Conservation (phyloP, 2,329 filamentous ascomycete species). For the Aspergillus thermomutatus region DNA sequence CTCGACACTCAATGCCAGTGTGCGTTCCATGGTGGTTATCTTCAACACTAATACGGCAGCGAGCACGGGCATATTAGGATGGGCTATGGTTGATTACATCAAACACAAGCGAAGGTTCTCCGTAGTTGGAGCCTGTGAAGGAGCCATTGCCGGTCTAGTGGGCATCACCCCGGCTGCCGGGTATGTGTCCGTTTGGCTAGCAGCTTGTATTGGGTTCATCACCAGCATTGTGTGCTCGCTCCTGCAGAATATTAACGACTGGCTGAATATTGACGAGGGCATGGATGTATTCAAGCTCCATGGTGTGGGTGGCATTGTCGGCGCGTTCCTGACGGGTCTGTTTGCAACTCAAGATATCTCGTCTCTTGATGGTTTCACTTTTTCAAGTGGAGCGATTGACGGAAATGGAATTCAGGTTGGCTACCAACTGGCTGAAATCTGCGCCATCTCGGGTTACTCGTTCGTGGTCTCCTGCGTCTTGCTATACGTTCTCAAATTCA, state of each 20-base stretch:
- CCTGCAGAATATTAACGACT: slow-evolving; percentile 51
- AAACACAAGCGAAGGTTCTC: slow-evolving; percentile 52
- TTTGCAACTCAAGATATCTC: slow-evolving; percentile 48
- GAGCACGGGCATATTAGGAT: slow-evolving; percentile 52
- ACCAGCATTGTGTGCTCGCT: slow-evolving; percentile 51
- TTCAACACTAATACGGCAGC: slow-evolving; percentile 60
- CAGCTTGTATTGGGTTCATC: slow-evolving; percentile 55
- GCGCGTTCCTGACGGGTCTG: slow-evolving; percentile 57
- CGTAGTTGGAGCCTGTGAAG: slow-evolving; percentile 55
- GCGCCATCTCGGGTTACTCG: slow-evolving; percentile 51
- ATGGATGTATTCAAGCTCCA: slow-evolving; percentile 61
- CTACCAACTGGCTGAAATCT: slow-evolving; percentile 56
- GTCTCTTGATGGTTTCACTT: slow-evolving; percentile 49
- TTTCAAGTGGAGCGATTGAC: slow-evolving; percentile 50
- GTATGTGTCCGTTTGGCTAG: slow-evolving; percentile 52
- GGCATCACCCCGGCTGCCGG: slow-evolving; percentile 58
- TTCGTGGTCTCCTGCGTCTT: slow-evolving; percentile 53
- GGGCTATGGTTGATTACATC: slow-evolving; percentile 53
- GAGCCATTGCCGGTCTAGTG: slow-evolving; percentile 58
- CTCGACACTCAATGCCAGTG: slow-evolving; percentile 50
- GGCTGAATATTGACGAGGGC: slow-evolving; percentile 55
- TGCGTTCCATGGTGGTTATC: slow-evolving; percentile 54
- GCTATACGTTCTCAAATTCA: slow-evolving; percentile 52
- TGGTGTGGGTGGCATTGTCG: slow-evolving; percentile 56
- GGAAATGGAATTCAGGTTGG: slow-evolving; percentile 55